A percentile compares a stretch with the other conserved stretches of the same genome.
Conservation (phyloP, 2,329 filamentous ascomycete species). For the Botrytis pseudocinerea region DNA sequence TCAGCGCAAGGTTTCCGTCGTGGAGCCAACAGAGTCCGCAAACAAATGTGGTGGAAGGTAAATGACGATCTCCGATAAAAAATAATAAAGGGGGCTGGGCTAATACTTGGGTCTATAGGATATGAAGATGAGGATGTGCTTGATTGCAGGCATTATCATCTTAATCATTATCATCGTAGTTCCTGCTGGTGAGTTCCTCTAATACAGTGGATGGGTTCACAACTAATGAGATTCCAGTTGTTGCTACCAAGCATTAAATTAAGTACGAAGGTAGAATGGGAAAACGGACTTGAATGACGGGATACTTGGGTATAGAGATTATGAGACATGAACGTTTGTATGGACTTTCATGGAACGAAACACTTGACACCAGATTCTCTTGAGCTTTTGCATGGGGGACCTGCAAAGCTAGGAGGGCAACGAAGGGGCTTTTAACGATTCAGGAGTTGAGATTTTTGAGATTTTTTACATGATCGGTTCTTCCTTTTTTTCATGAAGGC, state of each 20-base stretch:
- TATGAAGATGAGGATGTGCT: constrained; percentile 96
- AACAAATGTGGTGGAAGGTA: constrained; percentile 74
- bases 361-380: constrained; percentile 39
- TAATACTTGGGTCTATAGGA: constrained; percentile 20
- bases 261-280: not conserved
- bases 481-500: constrained; percentile 35
- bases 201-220: not conserved
- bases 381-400: constrained; percentile 40
- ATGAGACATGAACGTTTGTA: constrained; percentile 27
- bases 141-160: constrained; percentile 87
- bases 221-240: constrained; percentile 44
- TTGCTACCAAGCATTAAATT: constrained; percentile 45
- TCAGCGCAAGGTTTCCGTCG: constrained; percentile 95
- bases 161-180: constrained; percentile 93
- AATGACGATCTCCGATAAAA: not conserved
- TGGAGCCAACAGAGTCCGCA: constrained; percentile 92
- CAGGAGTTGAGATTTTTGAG: constrained; percentile 43
- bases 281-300: constrained; percentile 12
- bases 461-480: constrained; percentile 37
- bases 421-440: constrained; percentile 40
- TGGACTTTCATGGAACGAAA: constrained; percentile 24
- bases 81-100: not conserved
- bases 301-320: constrained; percentile 24
- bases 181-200: constrained; percentile 70
- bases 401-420: constrained; percentile 35